Conservation (phyloP, 495 filamentous ascomycete genomes). For the Penicillium longicatenatum region DNA sequence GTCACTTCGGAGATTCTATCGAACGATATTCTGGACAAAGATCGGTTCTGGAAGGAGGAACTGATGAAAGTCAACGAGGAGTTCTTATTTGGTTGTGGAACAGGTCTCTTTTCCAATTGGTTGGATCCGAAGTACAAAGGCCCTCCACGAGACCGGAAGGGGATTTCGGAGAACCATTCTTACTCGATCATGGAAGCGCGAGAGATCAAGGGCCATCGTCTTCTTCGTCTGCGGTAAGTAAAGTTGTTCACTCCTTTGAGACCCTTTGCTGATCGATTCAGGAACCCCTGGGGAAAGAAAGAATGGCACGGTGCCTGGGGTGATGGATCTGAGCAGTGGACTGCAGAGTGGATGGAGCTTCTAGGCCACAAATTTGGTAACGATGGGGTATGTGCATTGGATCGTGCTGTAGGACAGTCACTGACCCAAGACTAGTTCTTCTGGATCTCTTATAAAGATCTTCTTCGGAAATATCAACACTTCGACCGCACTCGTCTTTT, state of each 20-base stretch:
- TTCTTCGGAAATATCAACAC: conserved; percentile 78
- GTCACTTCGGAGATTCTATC: conserved; percentile 81
- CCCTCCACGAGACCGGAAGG: conserved; percentile 58
- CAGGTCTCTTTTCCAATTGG: conserved; percentile 63
- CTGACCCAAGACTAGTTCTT: conserved; percentile 46
- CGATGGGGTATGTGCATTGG: conserved; percentile 59
- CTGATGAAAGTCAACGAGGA: conserved; percentile 82
- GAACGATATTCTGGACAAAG: conserved; percentile 81
- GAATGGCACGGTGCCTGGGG: conserved; percentile 87
- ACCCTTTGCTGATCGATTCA: conserved; percentile 15
- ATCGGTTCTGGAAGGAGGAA: conserved; percentile 87
- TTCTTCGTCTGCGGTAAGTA: conserved; percentile 67
- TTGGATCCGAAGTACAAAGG: conserved; percentile 42
- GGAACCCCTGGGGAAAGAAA: conserved; percentile 84
- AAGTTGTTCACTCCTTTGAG: too few species aligned
- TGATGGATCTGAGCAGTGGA: conserved; percentile 92
- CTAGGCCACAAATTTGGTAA: conserved; percentile 85
- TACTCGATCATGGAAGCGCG: conserved; percentile 86
- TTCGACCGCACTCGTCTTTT: conserved; percentile 92
- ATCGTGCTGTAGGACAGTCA: not conserved
- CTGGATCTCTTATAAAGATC: conserved; percentile 77
- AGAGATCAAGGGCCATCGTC: conserved; percentile 71
- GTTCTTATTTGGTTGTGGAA: conserved; percentile 84
- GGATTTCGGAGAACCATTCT: conserved; percentile 80
- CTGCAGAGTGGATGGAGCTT: conserved; percentile 78